A percentile compares a stretch with the other conserved stretches of the same genome.
These are phyloP conservation scores for Gymnopilus junonius DNA, from an alignment of 768 basidiomycete species.

Conservation along the genomic window DNA sequence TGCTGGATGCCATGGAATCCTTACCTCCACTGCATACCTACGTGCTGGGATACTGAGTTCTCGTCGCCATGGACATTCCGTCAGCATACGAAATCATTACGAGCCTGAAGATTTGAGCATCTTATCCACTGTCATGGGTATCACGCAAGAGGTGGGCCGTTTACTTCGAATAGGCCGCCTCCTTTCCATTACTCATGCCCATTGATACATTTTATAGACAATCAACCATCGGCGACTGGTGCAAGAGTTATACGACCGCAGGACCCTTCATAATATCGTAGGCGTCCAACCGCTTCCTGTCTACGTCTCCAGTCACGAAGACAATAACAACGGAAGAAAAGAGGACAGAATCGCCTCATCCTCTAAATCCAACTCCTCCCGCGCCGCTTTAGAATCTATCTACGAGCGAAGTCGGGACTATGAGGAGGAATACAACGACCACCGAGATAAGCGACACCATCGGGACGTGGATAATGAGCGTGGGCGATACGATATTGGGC, in stretches of 20 bases:
- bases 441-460: conserved; percentile 2
- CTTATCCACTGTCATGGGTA: conserved; percentile 76
- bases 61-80: conserved; percentile 52
- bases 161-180: neutral
- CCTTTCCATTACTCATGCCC: conserved; percentile 1
- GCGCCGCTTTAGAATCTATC: conserved; percentile 9
- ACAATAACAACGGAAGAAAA: neutral
- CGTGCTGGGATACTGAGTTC: conserved; percentile 66
- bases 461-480: conserved; percentile 44
- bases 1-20: conserved; percentile 77
- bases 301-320: neutral
- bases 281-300: conserved; percentile 39
- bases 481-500: conserved; percentile 60
- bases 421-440: conserved; percentile 7
- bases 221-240: conserved; percentile 75
- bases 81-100: conserved; percentile 44
- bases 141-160: conserved; percentile 74
- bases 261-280: conserved; percentile 61
- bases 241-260: conserved; percentile 67
- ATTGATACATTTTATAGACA: conserved; percentile 55
- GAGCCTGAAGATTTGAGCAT: conserved; percentile 76
- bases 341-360: neutral
- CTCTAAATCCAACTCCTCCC: conserved; percentile 15
- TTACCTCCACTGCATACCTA: conserved; percentile 75
- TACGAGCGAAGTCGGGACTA: conserved; percentile 7